Base-by-base conservation (phyloP, 1,284 basidiomycete genomes). In the Quambalaria eucalypti region DNA sequence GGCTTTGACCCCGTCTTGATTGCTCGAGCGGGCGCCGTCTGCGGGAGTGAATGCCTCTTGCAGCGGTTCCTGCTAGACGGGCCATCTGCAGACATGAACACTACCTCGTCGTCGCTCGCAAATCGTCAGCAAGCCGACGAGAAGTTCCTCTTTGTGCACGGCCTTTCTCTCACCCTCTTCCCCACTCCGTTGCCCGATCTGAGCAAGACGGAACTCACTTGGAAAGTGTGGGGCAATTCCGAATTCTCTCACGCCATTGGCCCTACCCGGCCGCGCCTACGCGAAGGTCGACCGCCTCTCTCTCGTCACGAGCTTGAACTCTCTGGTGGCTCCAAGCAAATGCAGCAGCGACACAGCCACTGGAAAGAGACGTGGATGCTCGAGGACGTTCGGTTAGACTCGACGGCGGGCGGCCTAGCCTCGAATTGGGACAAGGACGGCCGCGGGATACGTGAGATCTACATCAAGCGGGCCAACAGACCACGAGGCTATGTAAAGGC, bases 201-300 rank as follows among this genome's bases (percentile, higher is more conserved):
- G 12, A 26, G 21, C 42, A 2, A 12, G 6, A 46, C 42, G 14
- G 42, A 46, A 26, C 16, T 46, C 16, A 46, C 42, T 2, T 46
- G 42, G 42, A 46, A 46, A 21, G 25, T 46, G 16, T 46, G 19
- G 19, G 42, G 21, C 42, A 46, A 46, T 12, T 46, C 42, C 6
- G 21, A 46, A 21, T 46, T 46, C 42, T 46, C 42, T 14, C 42
- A 46, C n/a, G n/a, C 42, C 42, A 26, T 46, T 26, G 42, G 42
- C 14, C 42, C 42, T 21, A 46, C 42, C 16, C 19, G 42, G 12
- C 42, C 19, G 42, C 42, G 42, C 42, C 12, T 46, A 4, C 42
- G 42, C 42, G 42, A 46, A 21, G 42, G 42, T 12, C n/a, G 42
- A 9, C 42, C 42, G 42, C 31, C 31, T 33, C 31, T 33, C 31